Percentiles rank a stretch among this genome's conserved stretches.
phyloP scores from a whole-genome alignment of 441 rosid species.

The Pelargonium citronellum region DNA sequence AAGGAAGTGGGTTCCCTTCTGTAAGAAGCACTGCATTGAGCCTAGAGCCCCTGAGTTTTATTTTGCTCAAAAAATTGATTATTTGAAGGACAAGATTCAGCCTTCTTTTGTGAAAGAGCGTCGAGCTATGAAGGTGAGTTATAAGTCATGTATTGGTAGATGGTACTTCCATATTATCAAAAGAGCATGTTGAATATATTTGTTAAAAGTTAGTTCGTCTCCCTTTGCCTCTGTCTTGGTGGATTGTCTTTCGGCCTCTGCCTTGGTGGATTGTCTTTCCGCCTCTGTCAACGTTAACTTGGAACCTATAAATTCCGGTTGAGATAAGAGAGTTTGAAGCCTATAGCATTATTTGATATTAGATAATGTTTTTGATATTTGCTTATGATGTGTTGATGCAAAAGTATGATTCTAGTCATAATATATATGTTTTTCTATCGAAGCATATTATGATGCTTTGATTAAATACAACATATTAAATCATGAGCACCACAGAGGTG shows the following conservation, averaged over 20 bases:
- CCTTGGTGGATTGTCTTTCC: too few species aligned
- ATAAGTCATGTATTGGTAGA: conserved; percentile 2
- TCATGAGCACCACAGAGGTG: neutral
- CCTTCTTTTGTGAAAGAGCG: conserved; percentile 74
- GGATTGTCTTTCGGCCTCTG: too few species aligned
- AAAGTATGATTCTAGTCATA: neutral
- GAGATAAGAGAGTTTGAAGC: too few species aligned
- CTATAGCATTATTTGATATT: neutral
- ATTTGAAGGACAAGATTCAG: conserved; percentile 72
- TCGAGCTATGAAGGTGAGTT: conserved; percentile 80
- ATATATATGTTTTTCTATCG: neutral
- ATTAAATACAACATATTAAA: neutral
- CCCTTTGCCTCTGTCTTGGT: too few species aligned
- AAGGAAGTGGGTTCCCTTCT: conserved; percentile 94
- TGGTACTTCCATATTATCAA: neutral
- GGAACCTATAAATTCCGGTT: too few species aligned
- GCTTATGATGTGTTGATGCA: neutral
- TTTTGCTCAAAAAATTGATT: conserved; percentile 83
- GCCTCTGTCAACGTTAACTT: too few species aligned
- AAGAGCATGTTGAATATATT: neutral
- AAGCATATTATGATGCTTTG: neutral
- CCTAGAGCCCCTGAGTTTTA: conserved; percentile 99
- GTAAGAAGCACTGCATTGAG: conserved; percentile 81
- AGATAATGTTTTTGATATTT: neutral
- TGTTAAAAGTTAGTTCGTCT: neutral